Evolutionary conservation across 495 filamentous ascomycete genomes (phyloP), one percentile per base, ranked within the genome.

Genomic region (Cladorrhinum samala): DNA sequence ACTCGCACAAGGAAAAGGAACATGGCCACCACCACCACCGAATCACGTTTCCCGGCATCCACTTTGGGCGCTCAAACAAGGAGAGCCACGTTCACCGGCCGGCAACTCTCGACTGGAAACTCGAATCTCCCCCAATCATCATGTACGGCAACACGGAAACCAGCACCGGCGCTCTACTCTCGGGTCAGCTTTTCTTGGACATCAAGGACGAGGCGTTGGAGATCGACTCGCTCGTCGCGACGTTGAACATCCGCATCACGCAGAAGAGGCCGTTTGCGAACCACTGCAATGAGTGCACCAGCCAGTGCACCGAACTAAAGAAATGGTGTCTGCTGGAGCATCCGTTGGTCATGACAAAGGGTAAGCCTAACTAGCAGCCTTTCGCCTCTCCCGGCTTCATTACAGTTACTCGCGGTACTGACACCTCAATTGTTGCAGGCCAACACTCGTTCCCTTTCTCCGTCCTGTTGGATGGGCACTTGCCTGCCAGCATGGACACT

Each of bases 41-140:
- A 9, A 56, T 80, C 4, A 77, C 75, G 17, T 73, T 79, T 19
- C 68, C 70, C 1, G 56, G 66, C 44, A 67, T 78, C 53, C 71
- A 71, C 57, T 72, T 78, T 54, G 74, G 69, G 24, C 73, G 73
- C 23, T 67, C 72, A 2, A 67, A 63, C 49, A 77, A 73, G 56
- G 72, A 79, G n/a, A 53, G 55, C 47, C 59, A 70, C 41, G 53
- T 60, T 37, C 63, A 64, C 50, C 51, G 66, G 37, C 60, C 63
- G 44, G 81, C 82, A n/a, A 82, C 80, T 45, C 66, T 96, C 47
- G 79, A 84, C 20, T 82, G 92, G 69, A 74, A 82, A 33, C 86
- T 96, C 51, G 93, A 99, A 72, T 95, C 89, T 2, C 89, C 93
- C 0, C 93, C 93, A 1, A 73, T 92, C 9, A 81, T 96, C 14